Conservation (phyloP, 23 red algal species). For the Chondrus crispus region DNA sequence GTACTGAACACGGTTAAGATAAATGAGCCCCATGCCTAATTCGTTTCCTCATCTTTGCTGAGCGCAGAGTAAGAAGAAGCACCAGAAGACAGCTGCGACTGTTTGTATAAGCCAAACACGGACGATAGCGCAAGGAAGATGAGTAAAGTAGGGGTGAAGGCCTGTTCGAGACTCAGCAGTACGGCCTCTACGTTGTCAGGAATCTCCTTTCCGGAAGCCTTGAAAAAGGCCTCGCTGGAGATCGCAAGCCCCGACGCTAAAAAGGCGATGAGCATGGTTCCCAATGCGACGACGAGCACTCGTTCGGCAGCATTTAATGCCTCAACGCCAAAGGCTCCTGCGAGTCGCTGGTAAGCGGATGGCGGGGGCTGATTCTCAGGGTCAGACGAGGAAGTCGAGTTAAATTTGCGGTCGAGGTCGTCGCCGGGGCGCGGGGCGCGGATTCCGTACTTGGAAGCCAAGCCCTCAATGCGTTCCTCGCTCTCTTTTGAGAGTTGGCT, state of each 20-base stretch:
- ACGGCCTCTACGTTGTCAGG: conserved; percentile 41
- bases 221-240: conserved; percentile 43
- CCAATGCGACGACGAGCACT: conserved; percentile 20
- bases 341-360: conserved; percentile 38
- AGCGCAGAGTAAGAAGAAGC: conserved; percentile 31
- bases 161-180: background rate
- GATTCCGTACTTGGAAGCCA: conserved; percentile 40
- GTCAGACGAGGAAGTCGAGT: background rate
- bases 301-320: conserved; percentile 10
- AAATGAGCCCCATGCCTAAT: no score
- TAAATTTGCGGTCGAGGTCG: conserved; percentile 38
- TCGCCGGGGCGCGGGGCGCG: conserved; percentile 27
- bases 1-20: no score
- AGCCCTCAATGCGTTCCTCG: conserved; percentile 1
- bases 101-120: conserved; percentile 54
- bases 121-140: conserved; percentile 37
- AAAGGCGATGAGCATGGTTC: conserved; percentile 18
- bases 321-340: conserved; percentile 7
- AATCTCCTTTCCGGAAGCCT: conserved; percentile 28
- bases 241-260: conserved; percentile 20
- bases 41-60: background rate
- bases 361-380: background rate
- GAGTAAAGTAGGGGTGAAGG: conserved; percentile 29
- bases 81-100: conserved; percentile 54
- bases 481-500: conserved; percentile 7